These are phyloP conservation scores for Phialemonium atrogriseum DNA, from an alignment of 2,329 filamentous ascomycete genomes.

Conservation along the genomic window DNA sequence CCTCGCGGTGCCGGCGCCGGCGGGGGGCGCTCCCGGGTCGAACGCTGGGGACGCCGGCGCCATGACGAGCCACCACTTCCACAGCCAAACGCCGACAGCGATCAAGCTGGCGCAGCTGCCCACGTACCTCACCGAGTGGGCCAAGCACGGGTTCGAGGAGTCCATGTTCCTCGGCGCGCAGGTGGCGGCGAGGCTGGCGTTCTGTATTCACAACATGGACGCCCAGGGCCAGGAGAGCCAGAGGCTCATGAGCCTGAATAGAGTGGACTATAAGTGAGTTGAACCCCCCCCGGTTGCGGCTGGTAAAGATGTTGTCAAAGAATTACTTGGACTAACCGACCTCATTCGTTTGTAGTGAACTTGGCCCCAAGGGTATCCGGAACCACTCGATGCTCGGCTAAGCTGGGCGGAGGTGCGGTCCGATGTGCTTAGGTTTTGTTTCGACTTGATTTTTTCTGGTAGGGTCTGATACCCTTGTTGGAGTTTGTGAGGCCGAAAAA, in stretches of 20 bases:
- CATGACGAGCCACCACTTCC: slow-evolving; percentile 40
- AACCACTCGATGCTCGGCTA: slow-evolving; percentile 45
- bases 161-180: slow-evolving; percentile 80
- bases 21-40: slow-evolving; percentile 28
- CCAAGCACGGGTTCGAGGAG: slow-evolving; percentile 72
- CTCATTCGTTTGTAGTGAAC: slow-evolving; percentile 32
- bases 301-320: slow-evolving; percentile 12
- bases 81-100: slow-evolving; percentile 68
- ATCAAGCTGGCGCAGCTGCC: slow-evolving; percentile 74
- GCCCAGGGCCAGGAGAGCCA: slow-evolving; percentile 42
- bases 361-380: slow-evolving; percentile 45
- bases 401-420: no score
- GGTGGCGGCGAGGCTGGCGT: slow-evolving; percentile 62
- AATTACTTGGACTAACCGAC: no score
- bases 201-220: slow-evolving; percentile 51
- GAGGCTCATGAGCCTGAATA: slow-evolving; percentile 46
- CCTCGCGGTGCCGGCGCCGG: slow-evolving; percentile 27
- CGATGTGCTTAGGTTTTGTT: no score
- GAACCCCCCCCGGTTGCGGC: no score
- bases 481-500: no score
- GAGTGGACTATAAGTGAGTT: slow-evolving; percentile 54
- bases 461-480: no score
- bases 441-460: no score
- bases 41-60: slow-evolving; percentile 32
- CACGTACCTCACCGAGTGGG: slow-evolving; percentile 87